Percentiles rank a stretch among this genome's conserved stretches.
Evolutionary conservation across 345 rosid genomes (phyloP).

Genomic region (Murraya koenigii): DNA sequence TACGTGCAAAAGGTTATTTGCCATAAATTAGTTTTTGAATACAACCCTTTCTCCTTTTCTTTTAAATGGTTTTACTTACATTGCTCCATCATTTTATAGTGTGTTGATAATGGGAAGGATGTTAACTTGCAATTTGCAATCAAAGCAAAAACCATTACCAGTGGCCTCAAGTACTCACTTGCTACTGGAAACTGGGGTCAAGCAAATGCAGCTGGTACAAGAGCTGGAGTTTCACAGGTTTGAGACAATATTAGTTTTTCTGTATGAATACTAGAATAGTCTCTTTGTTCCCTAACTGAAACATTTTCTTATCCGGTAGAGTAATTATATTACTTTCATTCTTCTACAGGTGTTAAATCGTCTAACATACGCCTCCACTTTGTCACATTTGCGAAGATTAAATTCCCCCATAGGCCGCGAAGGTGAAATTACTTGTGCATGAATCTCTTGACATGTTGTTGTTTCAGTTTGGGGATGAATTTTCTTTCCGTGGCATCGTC

Average conservation of each 20-base stretch:
- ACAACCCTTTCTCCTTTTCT: background rate
- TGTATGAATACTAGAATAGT: background rate
- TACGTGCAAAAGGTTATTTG: conserved; percentile 92
- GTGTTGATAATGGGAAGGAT: conserved; percentile 96
- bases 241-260: conserved; percentile 12
- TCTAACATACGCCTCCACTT: conserved; percentile 89
- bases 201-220: conserved; percentile 99
- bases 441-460: background rate
- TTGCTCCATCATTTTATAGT: conserved; percentile 44
- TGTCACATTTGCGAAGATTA: conserved; percentile 92
- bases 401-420: conserved; percentile 99
- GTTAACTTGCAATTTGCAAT: conserved; percentile 94
- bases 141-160: conserved; percentile 96
- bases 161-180: conserved; percentile 95
- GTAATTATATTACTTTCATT: conserved; percentile 8
- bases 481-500: background rate
- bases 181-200: conserved; percentile 99
- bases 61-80: conserved; percentile 11
- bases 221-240: conserved; percentile 99
- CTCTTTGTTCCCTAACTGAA: too few relatives aligned
- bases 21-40: conserved; percentile 7
- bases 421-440: conserved; percentile 48
- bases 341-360: conserved; percentile 77
- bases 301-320: background rate
- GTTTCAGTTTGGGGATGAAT: conserved; percentile 4